These are phyloP conservation scores for Irpex lacteus DNA, from an alignment of 1,284 basidiomycete species.

Conservation along the genomic window DNA sequence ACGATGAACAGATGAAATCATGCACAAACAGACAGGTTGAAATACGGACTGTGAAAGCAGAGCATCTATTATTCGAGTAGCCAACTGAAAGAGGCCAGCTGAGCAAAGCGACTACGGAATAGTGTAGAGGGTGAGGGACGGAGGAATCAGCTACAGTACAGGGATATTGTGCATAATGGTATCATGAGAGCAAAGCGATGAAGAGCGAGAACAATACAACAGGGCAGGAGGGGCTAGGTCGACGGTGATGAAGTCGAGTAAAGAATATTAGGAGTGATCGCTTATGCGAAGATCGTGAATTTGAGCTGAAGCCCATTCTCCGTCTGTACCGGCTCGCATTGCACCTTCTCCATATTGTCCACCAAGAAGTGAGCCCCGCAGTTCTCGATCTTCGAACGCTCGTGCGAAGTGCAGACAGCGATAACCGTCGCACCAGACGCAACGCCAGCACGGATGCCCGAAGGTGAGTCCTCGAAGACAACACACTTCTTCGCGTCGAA, in stretches of 20 bases:
- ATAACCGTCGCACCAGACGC: slow-evolving; percentile 73
- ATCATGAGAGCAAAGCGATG: not conserved
- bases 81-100: too few relatives aligned
- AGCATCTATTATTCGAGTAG: too few relatives aligned
- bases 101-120: not conserved
- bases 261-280: not conserved
- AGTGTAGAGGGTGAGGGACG: not conserved
- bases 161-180: not conserved
- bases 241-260: not conserved
- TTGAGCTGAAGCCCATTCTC: slow-evolving; percentile 32
- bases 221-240: too few relatives aligned
- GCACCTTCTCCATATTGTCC: slow-evolving; percentile 55
- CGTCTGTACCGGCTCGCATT: slow-evolving; percentile 39
- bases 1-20: too few relatives aligned
- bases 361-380: slow-evolving; percentile 69
- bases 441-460: slow-evolving; percentile 72
- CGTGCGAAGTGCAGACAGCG: slow-evolving; percentile 71
- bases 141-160: not conserved
- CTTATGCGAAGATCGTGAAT: slow-evolving; percentile 30
- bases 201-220: not conserved
- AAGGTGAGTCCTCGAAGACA: slow-evolving; percentile 76
- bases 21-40: too few relatives aligned
- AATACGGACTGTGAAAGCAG: too few relatives aligned
- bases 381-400: slow-evolving; percentile 50
- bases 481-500: slow-evolving; percentile 57